These are phyloP conservation scores for Tulasnella sp. DNA, from an alignment of 768 basidiomycete species.

Conservation along the genomic window DNA sequence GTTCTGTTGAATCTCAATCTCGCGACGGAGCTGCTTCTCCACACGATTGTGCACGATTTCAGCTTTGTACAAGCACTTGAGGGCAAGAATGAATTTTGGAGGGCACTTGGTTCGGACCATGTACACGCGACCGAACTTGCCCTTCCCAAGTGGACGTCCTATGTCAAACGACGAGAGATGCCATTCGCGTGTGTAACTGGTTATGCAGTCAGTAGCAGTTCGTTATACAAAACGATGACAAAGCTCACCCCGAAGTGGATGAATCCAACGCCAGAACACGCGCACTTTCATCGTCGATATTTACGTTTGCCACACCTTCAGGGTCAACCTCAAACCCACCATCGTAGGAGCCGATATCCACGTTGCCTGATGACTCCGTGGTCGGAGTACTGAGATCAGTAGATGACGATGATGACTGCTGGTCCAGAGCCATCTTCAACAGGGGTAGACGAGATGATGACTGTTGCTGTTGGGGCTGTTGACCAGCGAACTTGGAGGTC, in stretches of 20 bases:
- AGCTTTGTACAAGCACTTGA: constrained; percentile 35
- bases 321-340: constrained; percentile 88
- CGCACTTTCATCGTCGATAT: constrained; percentile 66
- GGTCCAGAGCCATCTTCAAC: constrained; percentile 9
- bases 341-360: constrained; percentile 85
- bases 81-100: constrained; percentile 82
- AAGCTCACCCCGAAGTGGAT: constrained; percentile 38
- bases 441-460: background rate
- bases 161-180: constrained; percentile 80
- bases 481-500: constrained; percentile 1
- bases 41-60: constrained; percentile 33
- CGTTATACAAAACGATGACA: constrained; percentile 28
- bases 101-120: constrained; percentile 90
- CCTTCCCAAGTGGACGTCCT: constrained; percentile 89
- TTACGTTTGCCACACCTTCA: constrained; percentile 47
- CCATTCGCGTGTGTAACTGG: constrained; percentile 71
- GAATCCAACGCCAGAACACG: constrained; percentile 76
- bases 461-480: background rate
- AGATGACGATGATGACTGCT: too few species aligned
- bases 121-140: constrained; percentile 97
- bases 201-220: constrained; percentile 28
- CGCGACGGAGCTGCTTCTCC: constrained; percentile 35
- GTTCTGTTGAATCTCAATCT: constrained; percentile 37
- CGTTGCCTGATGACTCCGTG: constrained; percentile 20
- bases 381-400: too few species aligned